Conservation (phyloP, 2,329 filamentous ascomycete species). For the Hymenoscyphus occultus region DNA sequence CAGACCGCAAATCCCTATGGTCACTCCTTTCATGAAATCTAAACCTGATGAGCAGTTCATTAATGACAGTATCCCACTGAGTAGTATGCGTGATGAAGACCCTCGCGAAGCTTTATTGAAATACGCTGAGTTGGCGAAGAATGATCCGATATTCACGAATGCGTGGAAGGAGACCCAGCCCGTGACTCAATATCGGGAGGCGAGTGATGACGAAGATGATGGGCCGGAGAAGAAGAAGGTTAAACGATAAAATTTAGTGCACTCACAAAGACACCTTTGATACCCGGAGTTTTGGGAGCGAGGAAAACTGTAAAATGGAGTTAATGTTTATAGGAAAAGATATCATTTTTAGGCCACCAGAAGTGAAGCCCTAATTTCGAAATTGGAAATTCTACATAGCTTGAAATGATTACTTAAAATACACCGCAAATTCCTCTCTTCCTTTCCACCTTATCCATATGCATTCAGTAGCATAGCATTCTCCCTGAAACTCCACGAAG, state of each 20-base stretch:
- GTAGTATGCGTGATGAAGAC: constrained; percentile 93
- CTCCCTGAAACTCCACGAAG: too few species aligned
- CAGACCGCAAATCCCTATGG: constrained; percentile 76
- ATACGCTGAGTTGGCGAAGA: constrained; percentile 90
- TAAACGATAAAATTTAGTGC: constrained; percentile 38
- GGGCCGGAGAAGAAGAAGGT: constrained; percentile 64
- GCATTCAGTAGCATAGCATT: too few species aligned
- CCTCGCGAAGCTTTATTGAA: constrained; percentile 89
- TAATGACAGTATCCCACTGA: constrained; percentile 81
- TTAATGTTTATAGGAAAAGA: neutral
- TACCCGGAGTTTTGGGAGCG: neutral
- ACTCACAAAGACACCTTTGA: neutral
- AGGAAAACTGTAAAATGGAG: neutral
- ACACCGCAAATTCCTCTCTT: neutral
- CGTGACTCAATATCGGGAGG: constrained; percentile 82
- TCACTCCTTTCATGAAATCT: constrained; percentile 86
- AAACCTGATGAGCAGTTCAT: constrained; percentile 90
- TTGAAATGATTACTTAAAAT: too few species aligned
- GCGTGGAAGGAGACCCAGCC: constrained; percentile 93
- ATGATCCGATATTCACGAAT: constrained; percentile 90
- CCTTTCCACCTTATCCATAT: neutral
- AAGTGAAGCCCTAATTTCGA: neutral
- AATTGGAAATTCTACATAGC: neutral
- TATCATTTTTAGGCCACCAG: too few species aligned
- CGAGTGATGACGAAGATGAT: constrained; percentile 78